Conservation (phyloP, 2,329 filamentous ascomycete genomes). For the Colletotrichum sojae region DNA sequence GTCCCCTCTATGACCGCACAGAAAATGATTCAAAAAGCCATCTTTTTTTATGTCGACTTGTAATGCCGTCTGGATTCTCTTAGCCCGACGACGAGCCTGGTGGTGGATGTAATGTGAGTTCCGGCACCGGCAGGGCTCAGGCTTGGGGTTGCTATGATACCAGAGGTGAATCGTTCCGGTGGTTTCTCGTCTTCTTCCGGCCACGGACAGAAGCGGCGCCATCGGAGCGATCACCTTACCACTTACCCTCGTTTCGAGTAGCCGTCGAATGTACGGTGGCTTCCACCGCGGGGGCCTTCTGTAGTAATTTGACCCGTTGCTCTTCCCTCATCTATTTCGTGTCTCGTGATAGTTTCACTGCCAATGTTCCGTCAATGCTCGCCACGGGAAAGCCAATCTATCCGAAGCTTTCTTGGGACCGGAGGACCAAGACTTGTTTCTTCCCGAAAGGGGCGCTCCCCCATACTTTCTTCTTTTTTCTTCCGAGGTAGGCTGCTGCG, state of each 20-base stretch:
- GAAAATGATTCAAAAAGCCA: not conserved
- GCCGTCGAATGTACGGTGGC: not conserved
- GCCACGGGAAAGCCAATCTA: not conserved
- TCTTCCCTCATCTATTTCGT: not conserved
- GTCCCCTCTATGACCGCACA: not conserved
- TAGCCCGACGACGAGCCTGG: conserved; percentile 5
- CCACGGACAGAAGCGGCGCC: not conserved
- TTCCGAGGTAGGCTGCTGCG: too few relatives aligned
- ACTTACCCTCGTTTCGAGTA: not conserved
- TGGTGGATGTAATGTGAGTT: conserved; percentile 31
- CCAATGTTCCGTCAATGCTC: not conserved
- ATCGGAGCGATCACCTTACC: not conserved
- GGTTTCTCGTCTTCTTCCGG: not conserved
- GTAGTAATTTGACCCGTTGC: not conserved
- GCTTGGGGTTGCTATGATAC: conserved; percentile 35
- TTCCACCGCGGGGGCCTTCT: not conserved
- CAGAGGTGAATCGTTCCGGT: conserved; percentile 5
- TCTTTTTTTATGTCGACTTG: conserved; percentile 20
- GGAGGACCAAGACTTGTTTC: not conserved
- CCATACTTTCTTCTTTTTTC: too few relatives aligned
- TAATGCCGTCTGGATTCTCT: conserved; percentile 26
- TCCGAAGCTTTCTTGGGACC: not conserved
- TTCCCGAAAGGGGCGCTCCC: not conserved
- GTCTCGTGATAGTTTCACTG: not conserved
- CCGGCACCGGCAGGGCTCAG: conserved; percentile 8